Percentiles rank a stretch among this genome's conserved stretches.
Conservation (phyloP, 495 filamentous ascomycete species). For the Rostrohypoxylon terebratum region DNA sequence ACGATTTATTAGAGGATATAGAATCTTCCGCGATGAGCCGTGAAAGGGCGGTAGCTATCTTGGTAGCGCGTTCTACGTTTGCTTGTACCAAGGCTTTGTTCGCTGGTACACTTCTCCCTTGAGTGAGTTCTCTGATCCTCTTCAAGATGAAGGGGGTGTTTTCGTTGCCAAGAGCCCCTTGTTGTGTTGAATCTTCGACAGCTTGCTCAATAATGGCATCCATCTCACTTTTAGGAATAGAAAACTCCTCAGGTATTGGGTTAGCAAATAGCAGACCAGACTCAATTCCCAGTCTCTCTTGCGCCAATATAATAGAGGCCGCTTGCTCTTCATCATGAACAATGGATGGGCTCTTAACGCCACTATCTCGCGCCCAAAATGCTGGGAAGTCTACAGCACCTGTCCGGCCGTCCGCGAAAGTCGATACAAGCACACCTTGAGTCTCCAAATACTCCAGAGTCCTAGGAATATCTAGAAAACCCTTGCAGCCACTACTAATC, state of each 20-base stretch:
- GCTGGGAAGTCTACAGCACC: slow-evolving; percentile 82
- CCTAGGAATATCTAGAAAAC: slow-evolving; percentile 90
- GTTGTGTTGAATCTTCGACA: slow-evolving; percentile 73
- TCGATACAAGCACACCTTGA: slow-evolving; percentile 85
- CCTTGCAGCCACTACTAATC: slow-evolving; percentile 90
- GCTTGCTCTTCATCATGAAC: slow-evolving; percentile 82
- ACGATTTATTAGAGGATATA: slow-evolving; percentile 39
- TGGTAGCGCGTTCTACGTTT: slow-evolving; percentile 84
- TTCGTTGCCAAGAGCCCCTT: slow-evolving; percentile 76
- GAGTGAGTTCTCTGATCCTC: slow-evolving; percentile 83
- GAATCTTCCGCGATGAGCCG: slow-evolving; percentile 59
- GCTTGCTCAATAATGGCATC: slow-evolving; percentile 78
- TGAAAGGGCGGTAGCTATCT: slow-evolving; percentile 79
- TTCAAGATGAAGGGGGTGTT: slow-evolving; percentile 90
- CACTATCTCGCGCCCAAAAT: slow-evolving; percentile 90
- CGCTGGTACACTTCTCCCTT: slow-evolving; percentile 74
- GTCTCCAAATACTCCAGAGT: slow-evolving; percentile 97
- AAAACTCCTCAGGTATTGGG: slow-evolving; percentile 78
- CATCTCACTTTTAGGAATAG: slow-evolving; percentile 79
- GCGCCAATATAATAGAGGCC: slow-evolving; percentile 77
- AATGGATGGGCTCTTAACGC: slow-evolving; percentile 78
- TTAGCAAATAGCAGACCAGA: slow-evolving; percentile 89
- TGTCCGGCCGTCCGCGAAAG: slow-evolving; percentile 82
- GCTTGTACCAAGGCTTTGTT: slow-evolving; percentile 82
- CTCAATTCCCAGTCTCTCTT: slow-evolving; percentile 70